Conservation (phyloP, 176 grass and related monocot species). For the Oryza longistaminata region DNA sequence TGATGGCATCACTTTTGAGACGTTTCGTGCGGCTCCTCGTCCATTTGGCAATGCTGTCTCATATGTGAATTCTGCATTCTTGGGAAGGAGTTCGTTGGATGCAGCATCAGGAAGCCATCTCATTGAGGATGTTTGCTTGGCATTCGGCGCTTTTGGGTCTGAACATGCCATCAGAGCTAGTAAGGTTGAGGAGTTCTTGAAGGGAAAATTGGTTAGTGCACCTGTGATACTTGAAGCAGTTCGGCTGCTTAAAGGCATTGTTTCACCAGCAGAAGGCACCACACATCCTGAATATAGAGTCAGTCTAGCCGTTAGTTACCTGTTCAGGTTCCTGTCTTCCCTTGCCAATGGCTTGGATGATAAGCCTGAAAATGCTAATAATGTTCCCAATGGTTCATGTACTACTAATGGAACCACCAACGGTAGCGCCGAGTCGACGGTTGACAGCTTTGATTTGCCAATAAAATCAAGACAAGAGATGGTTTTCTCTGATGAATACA, state of each 20-base stretch:
- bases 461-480: constrained; percentile 65
- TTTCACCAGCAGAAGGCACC: constrained; percentile 62
- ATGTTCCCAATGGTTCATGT: background rate
- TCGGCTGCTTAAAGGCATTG: constrained; percentile 47
- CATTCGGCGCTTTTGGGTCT: constrained; percentile 69
- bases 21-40: constrained; percentile 70
- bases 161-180: constrained; percentile 65
- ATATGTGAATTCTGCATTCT: constrained; percentile 81
- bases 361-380: constrained; percentile 18
- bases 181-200: constrained; percentile 74
- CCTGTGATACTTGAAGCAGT: constrained; percentile 60
- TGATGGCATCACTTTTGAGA: constrained; percentile 58
- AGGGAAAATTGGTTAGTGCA: constrained; percentile 56
- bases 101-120: constrained; percentile 40
- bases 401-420: constrained; percentile 20
- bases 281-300: constrained; percentile 65
- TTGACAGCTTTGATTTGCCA: constrained; percentile 29
- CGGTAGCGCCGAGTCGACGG: background rate
- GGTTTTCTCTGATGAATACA: constrained; percentile 58
- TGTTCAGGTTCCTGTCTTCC: constrained; percentile 77
- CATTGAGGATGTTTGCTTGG: constrained; percentile 60
- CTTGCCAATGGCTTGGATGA: constrained; percentile 35
- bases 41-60: constrained; percentile 85
- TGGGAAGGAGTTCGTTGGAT: constrained; percentile 49
- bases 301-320: constrained; percentile 68